Conservation (phyloP, 2,329 filamentous ascomycete species). For the Clarireedia paspali region DNA sequence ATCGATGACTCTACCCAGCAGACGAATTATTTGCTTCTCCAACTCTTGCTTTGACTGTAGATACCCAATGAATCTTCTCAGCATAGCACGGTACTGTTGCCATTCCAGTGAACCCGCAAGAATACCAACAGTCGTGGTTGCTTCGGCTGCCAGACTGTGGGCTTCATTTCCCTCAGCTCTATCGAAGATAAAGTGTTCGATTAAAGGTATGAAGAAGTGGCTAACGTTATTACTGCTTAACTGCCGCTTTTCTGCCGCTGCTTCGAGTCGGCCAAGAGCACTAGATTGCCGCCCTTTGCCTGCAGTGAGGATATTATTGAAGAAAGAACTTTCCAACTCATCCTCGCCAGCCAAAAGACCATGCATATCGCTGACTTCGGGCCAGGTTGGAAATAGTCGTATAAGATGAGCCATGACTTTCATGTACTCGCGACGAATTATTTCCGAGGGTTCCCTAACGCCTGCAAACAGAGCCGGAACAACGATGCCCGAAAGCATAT, state of each 20-base stretch:
- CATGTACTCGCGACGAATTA: constrained; percentile 76
- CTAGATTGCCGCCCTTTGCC: constrained; percentile 80
- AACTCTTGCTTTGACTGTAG: constrained; percentile 72
- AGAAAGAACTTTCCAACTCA: constrained; percentile 60
- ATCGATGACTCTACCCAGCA: constrained; percentile 77
- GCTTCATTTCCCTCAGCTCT: constrained; percentile 66
- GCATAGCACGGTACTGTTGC: constrained; percentile 79
- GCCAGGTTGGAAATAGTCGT: constrained; percentile 60
- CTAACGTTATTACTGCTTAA: constrained; percentile 72
- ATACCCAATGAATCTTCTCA: constrained; percentile 78
- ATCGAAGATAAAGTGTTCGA: constrained; percentile 92
- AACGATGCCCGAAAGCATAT: constrained; percentile 56
- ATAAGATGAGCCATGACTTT: constrained; percentile 74
- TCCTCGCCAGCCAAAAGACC: constrained; percentile 62
- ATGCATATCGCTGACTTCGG: constrained; percentile 65
- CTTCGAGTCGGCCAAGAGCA: constrained; percentile 69
- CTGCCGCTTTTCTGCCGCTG: constrained; percentile 54
- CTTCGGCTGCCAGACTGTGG: constrained; percentile 79
- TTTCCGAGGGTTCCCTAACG: constrained; percentile 70
- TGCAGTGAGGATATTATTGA: constrained; percentile 85
- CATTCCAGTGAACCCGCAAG: constrained; percentile 75
- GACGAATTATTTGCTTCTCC: constrained; percentile 77
- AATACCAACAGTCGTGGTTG: constrained; percentile 70
- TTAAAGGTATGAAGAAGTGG: constrained; percentile 80
- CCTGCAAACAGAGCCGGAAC: constrained; percentile 72